Conservation (phyloP, 306 rosid genomes). For the Cucumis sativus region Cucumber_9930_V3 NC_026658.2:484501-485000, state of each 20-base stretch:
- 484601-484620: too few relatives aligned
- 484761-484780: background rate
- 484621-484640: too few relatives aligned
- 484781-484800: background rate
- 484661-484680: too few relatives aligned
- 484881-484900: background rate
- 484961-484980: background rate
- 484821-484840: background rate
- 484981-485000: background rate
- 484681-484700: too few relatives aligned
- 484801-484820: background rate
- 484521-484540: constrained; percentile 53
- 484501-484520: constrained; percentile 74
- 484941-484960: background rate
- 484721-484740: background rate
- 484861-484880: background rate
- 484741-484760: background rate
- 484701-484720: background rate
- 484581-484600: background rate
- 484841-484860: background rate
- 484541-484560: constrained; percentile 8
- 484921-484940: background rate
- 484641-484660: too few relatives aligned
- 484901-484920: background rate
- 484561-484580: background rate